Conservation (phyloP, 495 filamentous ascomycete genomes). For the Aspergillus saccharolyticus region DNA sequence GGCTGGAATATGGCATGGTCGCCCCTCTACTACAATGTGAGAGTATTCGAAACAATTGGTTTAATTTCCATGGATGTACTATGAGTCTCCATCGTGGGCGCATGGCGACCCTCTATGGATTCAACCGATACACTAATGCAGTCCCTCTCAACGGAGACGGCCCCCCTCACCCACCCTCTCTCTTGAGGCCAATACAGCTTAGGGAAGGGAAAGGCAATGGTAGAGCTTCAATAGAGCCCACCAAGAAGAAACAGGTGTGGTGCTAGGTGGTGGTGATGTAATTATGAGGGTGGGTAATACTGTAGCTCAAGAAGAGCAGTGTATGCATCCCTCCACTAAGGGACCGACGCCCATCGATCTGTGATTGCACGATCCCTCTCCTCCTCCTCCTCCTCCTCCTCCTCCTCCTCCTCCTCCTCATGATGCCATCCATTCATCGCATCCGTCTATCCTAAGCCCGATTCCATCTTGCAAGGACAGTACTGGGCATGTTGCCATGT, state of each 20-base stretch:
- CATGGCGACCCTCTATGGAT: background rate
- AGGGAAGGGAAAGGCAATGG: background rate
- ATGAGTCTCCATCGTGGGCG: background rate
- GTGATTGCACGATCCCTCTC: background rate
- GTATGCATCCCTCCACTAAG: background rate
- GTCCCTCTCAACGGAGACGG: background rate
- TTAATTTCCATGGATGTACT: too few species aligned
- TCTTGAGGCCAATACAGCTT: background rate
- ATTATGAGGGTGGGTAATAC: too few species aligned
- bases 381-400: background rate
- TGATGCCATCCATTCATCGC: background rate
- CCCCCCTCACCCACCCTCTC: too few species aligned
- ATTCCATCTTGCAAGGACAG: too few species aligned
- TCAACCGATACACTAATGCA: background rate
- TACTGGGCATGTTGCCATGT: too few species aligned
- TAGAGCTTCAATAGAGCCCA: background rate
- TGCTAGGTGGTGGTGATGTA: slow-evolving; percentile 1
- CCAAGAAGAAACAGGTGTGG: too few species aligned
- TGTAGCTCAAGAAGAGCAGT: background rate
- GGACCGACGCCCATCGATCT: background rate
- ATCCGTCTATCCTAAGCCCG: background rate
- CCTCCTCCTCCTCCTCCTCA: background rate
- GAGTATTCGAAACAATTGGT: too few species aligned
- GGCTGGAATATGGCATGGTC: background rate
- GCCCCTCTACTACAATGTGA: background rate